Evolutionary conservation across 495 filamentous ascomycete genomes (phyloP), one percentile per base, ranked within the genome.

Genomic region (Symbiotaphrina buchneri): DNA sequence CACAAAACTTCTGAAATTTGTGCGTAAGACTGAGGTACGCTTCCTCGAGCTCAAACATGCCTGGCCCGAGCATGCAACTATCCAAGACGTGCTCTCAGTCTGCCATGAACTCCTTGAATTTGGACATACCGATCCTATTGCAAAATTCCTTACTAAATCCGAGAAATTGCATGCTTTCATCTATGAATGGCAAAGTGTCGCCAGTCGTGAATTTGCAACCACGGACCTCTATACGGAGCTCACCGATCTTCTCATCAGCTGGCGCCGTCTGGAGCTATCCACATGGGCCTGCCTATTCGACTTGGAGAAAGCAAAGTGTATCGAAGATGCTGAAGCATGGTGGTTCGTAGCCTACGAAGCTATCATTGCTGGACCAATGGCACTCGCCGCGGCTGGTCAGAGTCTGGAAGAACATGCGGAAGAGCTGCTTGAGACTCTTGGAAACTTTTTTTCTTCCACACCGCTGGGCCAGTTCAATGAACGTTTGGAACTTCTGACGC

Each of bases 291-390:
- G 68, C 22, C 50, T 99, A n/a, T 65, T 99, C 29, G 80, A 93
- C 40, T 61, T 74, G 36, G 87, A 99, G 47, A 60, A 70, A 10
- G 63, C 68, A 39, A 76, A 72, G 39, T 77, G 68, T 36, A 53
- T 69, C 6, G 61, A 74, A 19, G 71, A 79, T 42, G 82, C 85
- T 6, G 68, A 66, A 37, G 71, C 74, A 7, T 99, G 87, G 85
- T 99, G 84, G 80, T 99, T 94, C 44, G 65, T 94, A 27, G 79
- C 84, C 4, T 95, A 91, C 32, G 79, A 92, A 50, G 75, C 65
- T 18, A 65, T 92, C 30, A 59, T 99, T 40, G 75, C 70, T 3
- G 71, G 69, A 21, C 73, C 84, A 0, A 49, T 80, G 21, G 63
- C 65, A 13, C 55, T 71, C 31, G 53, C 59, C 2, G 61, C 73